Evolutionary conservation across 2,329 filamentous ascomycete species (phyloP), one percentile per base, ranked within the genome.

Genomic region (Fusarium chaquense): DNA sequence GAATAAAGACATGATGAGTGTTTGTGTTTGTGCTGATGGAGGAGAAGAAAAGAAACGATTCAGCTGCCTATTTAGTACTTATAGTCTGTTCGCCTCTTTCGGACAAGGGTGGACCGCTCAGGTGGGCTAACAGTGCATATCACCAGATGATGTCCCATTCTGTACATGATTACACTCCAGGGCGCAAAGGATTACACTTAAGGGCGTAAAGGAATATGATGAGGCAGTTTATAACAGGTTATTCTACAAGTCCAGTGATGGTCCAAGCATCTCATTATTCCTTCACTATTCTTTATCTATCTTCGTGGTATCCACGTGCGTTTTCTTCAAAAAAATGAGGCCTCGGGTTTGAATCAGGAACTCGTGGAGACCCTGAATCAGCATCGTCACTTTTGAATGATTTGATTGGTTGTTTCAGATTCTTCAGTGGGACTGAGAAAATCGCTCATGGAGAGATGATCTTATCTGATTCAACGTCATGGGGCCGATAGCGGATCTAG

Each of bases 1-100:
- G 36, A 78, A 73, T 15, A 78, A 57, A 44, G 71, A 58, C 71
- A 74, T 74, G 28, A 15, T 58, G 53, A 13, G 26, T 22, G 35
- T 18, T 15, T 24, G 7, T 7, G 24, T 44, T 16, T n/a, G 20
- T 45, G 13, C 13, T 30, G 15, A 20, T 24, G 12, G 24, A 32
- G 35, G 28, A 55, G 22, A 43, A 41, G 10, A 20, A 22, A 12
- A 13, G 8, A 28, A 40, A 18, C 10, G n/a, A 28, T 47, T 22
- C 16, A 47, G 30, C 22, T 41, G 20, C 26, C 38, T 26, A 15
- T 38, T 46, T 33, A 44, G 52, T 67, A 63, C 66, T 70, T 70
- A 70, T 70, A 70, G 44, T 51, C 40, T 44, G 10, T 36, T 40
- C n/a, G 49, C 49, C 49, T 51, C 49, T 22, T 51, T 40, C 24